Conservation (phyloP, 78 protist genomes). For the Dictyostelium intermedium region DNA sequence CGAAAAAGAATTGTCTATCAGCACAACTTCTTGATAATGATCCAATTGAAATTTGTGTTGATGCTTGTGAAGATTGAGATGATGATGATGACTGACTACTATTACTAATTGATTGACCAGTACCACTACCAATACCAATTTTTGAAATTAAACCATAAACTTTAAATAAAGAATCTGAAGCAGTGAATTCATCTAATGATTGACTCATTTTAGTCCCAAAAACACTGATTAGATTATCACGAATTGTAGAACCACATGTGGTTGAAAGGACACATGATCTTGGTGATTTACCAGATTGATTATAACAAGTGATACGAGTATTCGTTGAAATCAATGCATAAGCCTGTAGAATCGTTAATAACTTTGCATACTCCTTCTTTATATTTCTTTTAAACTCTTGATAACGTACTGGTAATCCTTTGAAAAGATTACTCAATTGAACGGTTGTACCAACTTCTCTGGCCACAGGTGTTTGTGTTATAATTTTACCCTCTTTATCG, state of each 20-base stretch:
- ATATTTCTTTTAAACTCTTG: slow-evolving; percentile 73
- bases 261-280: slow-evolving; percentile 36
- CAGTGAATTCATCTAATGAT: slow-evolving; percentile 3
- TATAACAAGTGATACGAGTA: not conserved
- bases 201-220: slow-evolving; percentile 80
- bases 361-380: slow-evolving; percentile 77
- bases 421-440: slow-evolving; percentile 64
- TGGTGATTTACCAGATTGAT: slow-evolving; percentile 15
- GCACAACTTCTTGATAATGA: slow-evolving; percentile 20
- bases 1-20: slow-evolving; percentile 85
- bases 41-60: not conserved
- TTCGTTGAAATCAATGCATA: slow-evolving; percentile 82
- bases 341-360: slow-evolving; percentile 69
- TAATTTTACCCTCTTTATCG: slow-evolving; percentile 51
- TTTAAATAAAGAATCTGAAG: not conserved
- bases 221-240: slow-evolving; percentile 61
- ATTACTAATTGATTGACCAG: slow-evolving; percentile 26
- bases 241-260: not conserved
- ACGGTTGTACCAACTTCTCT: slow-evolving; percentile 93
- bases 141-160: slow-evolving; percentile 76
- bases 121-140: slow-evolving; percentile 15
- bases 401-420: slow-evolving; percentile 89
- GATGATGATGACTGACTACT: not conserved
- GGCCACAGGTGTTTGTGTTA: slow-evolving; percentile 24
- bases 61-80: not conserved